These are phyloP conservation scores for Alternaria triticina DNA, from an alignment of 2,329 filamentous ascomycete species.

Conservation along the genomic window DNA sequence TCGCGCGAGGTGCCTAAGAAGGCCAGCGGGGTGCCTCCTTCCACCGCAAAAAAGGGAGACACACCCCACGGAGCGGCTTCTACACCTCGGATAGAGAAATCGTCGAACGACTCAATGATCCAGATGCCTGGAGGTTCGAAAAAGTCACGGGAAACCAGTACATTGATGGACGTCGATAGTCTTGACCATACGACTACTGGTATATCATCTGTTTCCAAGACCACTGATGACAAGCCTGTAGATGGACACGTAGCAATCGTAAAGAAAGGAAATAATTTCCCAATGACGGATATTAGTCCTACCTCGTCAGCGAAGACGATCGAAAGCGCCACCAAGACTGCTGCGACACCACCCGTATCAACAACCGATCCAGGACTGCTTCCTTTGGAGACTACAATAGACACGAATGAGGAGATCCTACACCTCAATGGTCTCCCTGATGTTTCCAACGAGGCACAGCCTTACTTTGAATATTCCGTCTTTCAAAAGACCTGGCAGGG, in stretches of 20 bases:
- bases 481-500: conserved; percentile 23
- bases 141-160: neutral
- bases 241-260: neutral
- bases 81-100: neutral
- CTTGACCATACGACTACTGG: neutral
- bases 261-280: neutral
- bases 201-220: neutral
- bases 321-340: neutral
- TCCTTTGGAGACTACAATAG: neutral
- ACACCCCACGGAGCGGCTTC: neutral
- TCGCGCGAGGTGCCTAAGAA: neutral
- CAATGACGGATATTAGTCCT: neutral
- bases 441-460: conserved; percentile 10
- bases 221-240: neutral
- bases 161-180: neutral
- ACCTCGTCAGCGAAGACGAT: neutral
- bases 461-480: conserved; percentile 35
- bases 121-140: neutral
- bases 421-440: neutral
- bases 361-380: neutral
- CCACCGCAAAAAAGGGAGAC: neutral
- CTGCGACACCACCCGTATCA: neutral
- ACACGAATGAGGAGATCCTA: neutral
- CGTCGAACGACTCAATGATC: neutral
- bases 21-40: neutral